Conservation (phyloP, 257 asterid species). For the Solanum rostratum region DNA sequence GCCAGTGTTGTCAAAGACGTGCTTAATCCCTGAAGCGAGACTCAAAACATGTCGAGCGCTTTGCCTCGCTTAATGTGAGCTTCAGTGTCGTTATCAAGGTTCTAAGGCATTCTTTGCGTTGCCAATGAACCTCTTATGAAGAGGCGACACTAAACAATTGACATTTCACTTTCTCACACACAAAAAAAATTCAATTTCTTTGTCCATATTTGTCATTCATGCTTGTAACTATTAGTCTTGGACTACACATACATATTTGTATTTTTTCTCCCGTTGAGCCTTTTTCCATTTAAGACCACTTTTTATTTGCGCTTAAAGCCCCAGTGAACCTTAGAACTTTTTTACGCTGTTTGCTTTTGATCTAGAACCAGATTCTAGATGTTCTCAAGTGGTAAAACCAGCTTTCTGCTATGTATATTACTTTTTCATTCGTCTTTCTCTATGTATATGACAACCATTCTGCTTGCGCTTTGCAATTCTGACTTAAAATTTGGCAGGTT, state of each 20-base stretch:
- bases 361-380: not conserved
- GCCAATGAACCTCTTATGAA: not conserved
- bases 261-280: too few species aligned
- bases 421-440: not conserved
- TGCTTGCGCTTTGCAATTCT: not conserved
- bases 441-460: not conserved
- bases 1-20: not conserved
- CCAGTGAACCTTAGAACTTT: not conserved
- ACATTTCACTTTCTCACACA: not conserved
- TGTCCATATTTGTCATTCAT: not conserved
- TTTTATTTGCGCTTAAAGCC: not conserved
- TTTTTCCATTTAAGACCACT: too few species aligned
- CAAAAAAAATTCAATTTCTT: not conserved
- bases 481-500: slow-evolving; percentile 29
- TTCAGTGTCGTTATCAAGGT: not conserved
- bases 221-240: not conserved
- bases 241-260: too few species aligned
- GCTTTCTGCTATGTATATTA: not conserved
- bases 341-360: not conserved
- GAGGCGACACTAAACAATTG: not conserved
- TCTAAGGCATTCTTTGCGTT: not conserved
- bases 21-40: not conserved
- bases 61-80: not conserved
- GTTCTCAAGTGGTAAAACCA: not conserved
- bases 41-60: not conserved